A percentile compares a stretch with the other conserved stretches of the same genome.
These are phyloP conservation scores for Amanita molliuscula DNA, from an alignment of 768 basidiomycete species.

Conservation along the genomic window DNA sequence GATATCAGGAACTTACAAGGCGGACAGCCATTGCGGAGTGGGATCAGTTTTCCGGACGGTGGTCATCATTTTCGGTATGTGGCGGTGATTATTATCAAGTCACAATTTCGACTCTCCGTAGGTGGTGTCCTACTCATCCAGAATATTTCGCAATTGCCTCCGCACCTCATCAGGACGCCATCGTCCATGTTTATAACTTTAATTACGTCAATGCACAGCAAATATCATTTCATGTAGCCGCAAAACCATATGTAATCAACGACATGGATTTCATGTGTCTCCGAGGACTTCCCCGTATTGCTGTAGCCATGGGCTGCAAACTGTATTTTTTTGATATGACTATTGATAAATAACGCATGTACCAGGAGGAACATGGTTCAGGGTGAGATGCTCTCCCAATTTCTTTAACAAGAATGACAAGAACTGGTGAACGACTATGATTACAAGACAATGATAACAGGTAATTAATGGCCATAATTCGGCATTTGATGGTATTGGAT, in stretches of 20 bases:
- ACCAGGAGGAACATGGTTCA: slow-evolving; percentile 10
- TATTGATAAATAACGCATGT: slow-evolving; percentile 23
- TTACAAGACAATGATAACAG: background rate
- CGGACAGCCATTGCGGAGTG: slow-evolving; percentile 59
- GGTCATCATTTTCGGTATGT: slow-evolving; percentile 57
- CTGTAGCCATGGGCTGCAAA: slow-evolving; percentile 51
- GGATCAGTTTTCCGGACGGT: slow-evolving; percentile 56
- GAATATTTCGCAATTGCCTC: slow-evolving; percentile 74
- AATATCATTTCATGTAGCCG: slow-evolving; percentile 43
- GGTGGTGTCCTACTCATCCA: slow-evolving; percentile 71
- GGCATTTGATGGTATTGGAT: slow-evolving; percentile 6
- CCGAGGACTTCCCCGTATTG: slow-evolving; percentile 55
- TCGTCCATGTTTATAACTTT: slow-evolving; percentile 60
- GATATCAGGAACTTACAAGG: slow-evolving; percentile 63
- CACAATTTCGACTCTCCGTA: slow-evolving; percentile 17
- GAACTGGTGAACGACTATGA: background rate
- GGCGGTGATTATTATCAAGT: background rate
- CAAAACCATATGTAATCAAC: slow-evolving; percentile 53
- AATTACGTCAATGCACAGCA: slow-evolving; percentile 57
- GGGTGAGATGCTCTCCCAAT: slow-evolving; percentile 9
- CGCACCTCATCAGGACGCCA: slow-evolving; percentile 48
- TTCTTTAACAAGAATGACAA: background rate
- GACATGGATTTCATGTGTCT: slow-evolving; percentile 71
- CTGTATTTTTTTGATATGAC: slow-evolving; percentile 56
- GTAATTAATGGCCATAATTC: slow-evolving; percentile 5